Conservation (phyloP, 345 rosid genomes). For the Citrus glauca region DNA sequence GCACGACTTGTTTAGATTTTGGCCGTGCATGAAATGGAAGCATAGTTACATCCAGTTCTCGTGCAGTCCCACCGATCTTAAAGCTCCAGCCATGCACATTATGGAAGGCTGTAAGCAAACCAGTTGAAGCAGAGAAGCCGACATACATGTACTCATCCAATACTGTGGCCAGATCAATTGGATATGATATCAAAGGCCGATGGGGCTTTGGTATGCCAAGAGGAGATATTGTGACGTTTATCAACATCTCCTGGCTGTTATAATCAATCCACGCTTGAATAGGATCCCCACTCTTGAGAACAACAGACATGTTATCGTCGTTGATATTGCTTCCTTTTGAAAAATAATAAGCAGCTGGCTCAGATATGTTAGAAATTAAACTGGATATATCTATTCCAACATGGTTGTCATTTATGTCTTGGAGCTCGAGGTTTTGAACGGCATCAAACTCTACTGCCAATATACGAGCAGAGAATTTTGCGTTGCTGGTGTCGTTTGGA, state of each 20-base stretch:
- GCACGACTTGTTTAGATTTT: background rate
- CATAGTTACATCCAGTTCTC: background rate
- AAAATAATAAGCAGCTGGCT: conserved; percentile 27
- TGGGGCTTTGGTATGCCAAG: background rate
- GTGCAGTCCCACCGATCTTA: conserved; percentile 17
- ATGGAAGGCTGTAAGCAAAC: conserved; percentile 27
- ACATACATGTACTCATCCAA: conserved; percentile 29
- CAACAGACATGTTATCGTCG: conserved; percentile 4
- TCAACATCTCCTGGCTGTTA: conserved; percentile 9
- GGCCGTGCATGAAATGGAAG: background rate
- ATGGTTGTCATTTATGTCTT: conserved; percentile 42
- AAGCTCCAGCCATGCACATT: conserved; percentile 39
- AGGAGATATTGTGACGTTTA: background rate
- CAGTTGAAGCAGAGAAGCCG: conserved; percentile 39
- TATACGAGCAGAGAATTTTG: conserved; percentile 15
- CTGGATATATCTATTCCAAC: conserved; percentile 35
- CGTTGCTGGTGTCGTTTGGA: conserved; percentile 21
- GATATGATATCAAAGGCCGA: conserved; percentile 23
- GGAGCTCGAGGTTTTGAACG: conserved; percentile 28
- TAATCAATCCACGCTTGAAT: conserved; percentile 45
- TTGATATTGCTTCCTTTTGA: background rate
- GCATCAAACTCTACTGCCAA: conserved; percentile 37
- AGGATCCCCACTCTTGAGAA: conserved; percentile 22
- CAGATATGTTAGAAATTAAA: conserved; percentile 25
- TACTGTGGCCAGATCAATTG: conserved; percentile 25